Conservation (phyloP, 2,329 filamentous ascomycete species). For the Pseudopyrenochaeta lycopersici region DNA sequence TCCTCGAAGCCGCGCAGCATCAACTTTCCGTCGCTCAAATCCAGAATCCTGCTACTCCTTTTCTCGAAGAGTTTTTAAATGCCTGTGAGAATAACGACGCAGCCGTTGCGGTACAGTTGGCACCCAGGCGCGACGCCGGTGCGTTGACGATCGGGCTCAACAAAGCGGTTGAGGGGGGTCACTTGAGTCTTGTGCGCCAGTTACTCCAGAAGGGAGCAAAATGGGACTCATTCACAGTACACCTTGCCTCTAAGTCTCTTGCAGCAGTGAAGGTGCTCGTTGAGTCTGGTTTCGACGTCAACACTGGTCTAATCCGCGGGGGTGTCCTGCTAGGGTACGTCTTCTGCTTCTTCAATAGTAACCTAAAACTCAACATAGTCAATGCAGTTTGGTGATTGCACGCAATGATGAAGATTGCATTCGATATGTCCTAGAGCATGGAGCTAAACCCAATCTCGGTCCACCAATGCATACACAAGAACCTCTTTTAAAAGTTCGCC, state of each 20-base stretch:
- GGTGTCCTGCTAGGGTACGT: slow-evolving; percentile 6
- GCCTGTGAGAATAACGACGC: slow-evolving; percentile 5
- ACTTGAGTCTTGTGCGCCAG: too few species aligned
- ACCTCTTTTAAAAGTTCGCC: too few species aligned
- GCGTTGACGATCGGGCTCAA: slow-evolving; percentile 9
- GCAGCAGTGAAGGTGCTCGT: slow-evolving; percentile 6
- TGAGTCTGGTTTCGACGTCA: slow-evolving; percentile 9
- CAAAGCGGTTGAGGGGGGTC: neutral
- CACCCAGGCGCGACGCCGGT: slow-evolving; percentile 2
- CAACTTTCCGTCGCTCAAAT: neutral
- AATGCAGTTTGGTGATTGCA: neutral
- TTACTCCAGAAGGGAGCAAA: too few species aligned
- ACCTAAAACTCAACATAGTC: too few species aligned
- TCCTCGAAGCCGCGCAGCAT: neutral
- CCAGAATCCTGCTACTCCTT: neutral
- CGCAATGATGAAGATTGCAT: slow-evolving; percentile 2
- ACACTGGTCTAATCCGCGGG: slow-evolving; percentile 1
- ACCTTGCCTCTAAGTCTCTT: neutral
- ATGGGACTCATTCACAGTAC: neutral
- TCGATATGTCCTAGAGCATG: neutral
- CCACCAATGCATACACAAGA: neutral
- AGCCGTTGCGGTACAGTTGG: slow-evolving; percentile 3
- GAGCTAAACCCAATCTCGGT: slow-evolving; percentile 6
- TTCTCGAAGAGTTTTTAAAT: neutral
- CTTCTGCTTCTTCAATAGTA: neutral